Percentiles rank a stretch among this genome's conserved stretches.
These are phyloP conservation scores for Sphagnurus paluster DNA, from an alignment of 1,284 basidiomycete genomes.

Conservation along the genomic window DNA sequence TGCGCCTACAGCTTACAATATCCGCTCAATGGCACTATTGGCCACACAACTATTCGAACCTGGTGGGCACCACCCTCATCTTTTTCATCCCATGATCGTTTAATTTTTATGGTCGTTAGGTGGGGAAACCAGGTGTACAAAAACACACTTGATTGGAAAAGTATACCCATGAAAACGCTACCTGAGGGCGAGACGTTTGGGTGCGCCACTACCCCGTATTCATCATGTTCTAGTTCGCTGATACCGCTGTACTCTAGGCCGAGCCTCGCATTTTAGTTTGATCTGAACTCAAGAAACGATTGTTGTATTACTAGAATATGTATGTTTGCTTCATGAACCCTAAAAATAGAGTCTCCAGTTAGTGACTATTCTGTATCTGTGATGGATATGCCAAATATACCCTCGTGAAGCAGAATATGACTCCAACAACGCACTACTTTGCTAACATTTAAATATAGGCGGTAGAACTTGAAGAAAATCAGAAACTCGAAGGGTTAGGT, in stretches of 20 bases:
- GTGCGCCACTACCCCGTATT: conserved; percentile 6
- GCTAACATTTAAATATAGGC: no score
- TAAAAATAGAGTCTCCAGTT: conserved; percentile 8
- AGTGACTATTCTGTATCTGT: no score
- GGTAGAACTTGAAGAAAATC: no score
- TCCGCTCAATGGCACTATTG: conserved; percentile 17
- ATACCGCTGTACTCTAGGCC: background rate
- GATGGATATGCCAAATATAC: no score
- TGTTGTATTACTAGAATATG: conserved; percentile 12
- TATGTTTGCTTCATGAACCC: conserved; percentile 7
- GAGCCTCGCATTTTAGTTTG: background rate
- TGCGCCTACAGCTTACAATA: conserved; percentile 17
- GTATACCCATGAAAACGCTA: conserved; percentile 17
- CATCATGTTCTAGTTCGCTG: background rate
- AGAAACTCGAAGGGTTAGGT: no score
- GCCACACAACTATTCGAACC: conserved; percentile 6
- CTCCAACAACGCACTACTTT: no score
- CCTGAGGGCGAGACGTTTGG: conserved; percentile 19
- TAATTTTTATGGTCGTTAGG: conserved; percentile 5
- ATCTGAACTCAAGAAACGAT: background rate
- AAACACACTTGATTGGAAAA: conserved; percentile 17
- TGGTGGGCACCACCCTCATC: conserved; percentile 6
- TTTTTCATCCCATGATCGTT: background rate
- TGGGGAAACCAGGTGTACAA: conserved; percentile 19
- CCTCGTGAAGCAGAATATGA: no score